A percentile compares a stretch with the other conserved stretches of the same genome.
phyloP scores from a whole-genome alignment of 2,329 filamentous ascomycete species.

The Trichoderma sp. region DNA sequence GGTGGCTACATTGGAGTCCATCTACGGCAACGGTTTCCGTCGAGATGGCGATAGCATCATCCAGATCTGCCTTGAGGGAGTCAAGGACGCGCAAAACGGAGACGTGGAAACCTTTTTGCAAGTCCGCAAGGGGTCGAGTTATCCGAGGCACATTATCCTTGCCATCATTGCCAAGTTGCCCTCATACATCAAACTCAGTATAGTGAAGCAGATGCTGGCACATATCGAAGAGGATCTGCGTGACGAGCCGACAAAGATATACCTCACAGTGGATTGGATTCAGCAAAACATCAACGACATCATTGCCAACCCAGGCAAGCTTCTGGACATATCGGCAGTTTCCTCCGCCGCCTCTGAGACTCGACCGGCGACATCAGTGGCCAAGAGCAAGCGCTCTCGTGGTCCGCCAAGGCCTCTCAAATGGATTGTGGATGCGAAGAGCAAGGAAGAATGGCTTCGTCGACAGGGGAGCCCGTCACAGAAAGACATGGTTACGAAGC shows the following conservation, averaged over 20 bases:
- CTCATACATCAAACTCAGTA: conserved; percentile 88
- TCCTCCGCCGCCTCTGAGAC: conserved; percentile 63
- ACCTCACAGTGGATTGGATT: conserved; percentile 86
- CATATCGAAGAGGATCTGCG: conserved; percentile 68
- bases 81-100: conserved; percentile 48
- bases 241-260: conserved; percentile 86
- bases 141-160: conserved; percentile 69
- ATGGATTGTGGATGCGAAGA: conserved; percentile 59
- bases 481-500: conserved; percentile 69
- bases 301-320: conserved; percentile 76
- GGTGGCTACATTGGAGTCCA: conserved; percentile 76
- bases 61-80: conserved; percentile 62
- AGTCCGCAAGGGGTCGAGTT: conserved; percentile 68
- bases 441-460: conserved; percentile 64
- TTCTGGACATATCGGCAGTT: conserved; percentile 80
- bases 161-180: conserved; percentile 70
- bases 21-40: conserved; percentile 73
- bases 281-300: conserved; percentile 80
- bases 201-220: conserved; percentile 71
- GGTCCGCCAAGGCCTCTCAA: conserved; percentile 57
- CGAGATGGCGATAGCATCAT: conserved; percentile 61
- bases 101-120: conserved; percentile 57
- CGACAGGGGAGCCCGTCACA: conserved; percentile 64
- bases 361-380: conserved; percentile 30
- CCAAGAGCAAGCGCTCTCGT: conserved; percentile 32